Conservation (phyloP, 2,329 filamentous ascomycete genomes). For the Aspergillus amoenus region DNA sequence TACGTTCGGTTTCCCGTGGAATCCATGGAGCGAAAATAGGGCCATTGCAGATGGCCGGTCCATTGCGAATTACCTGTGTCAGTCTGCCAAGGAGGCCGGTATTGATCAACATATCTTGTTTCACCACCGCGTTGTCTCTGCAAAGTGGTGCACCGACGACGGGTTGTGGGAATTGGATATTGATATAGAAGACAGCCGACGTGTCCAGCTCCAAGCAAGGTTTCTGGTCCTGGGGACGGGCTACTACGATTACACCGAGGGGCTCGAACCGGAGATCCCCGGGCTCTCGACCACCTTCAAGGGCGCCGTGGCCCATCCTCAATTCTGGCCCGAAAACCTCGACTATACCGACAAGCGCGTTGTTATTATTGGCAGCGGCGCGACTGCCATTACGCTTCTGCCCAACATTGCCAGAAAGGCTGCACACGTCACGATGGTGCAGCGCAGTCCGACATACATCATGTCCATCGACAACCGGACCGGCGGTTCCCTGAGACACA, state of each 20-base stretch:
- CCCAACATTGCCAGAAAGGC: slow-evolving; percentile 68
- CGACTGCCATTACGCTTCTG: slow-evolving; percentile 75
- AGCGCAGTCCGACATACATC: slow-evolving; percentile 74
- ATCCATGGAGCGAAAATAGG: slow-evolving; percentile 60
- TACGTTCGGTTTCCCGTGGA: slow-evolving; percentile 69
- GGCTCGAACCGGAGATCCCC: slow-evolving; percentile 59
- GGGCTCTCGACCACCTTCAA: slow-evolving; percentile 63
- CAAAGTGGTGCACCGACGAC: slow-evolving; percentile 56
- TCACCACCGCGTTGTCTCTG: slow-evolving; percentile 48
- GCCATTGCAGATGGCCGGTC: slow-evolving; percentile 53
- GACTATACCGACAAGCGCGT: slow-evolving; percentile 67
- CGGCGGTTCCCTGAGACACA: too few relatives aligned
- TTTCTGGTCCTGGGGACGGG: slow-evolving; percentile 64
- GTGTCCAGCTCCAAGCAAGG: slow-evolving; percentile 29
- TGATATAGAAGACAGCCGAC: slow-evolving; percentile 29
- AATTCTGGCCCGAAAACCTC: slow-evolving; percentile 72
- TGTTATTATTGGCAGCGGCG: slow-evolving; percentile 73
- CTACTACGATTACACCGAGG: slow-evolving; percentile 69
- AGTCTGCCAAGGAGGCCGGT: slow-evolving; percentile 51
- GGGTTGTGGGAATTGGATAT: slow-evolving; percentile 56
- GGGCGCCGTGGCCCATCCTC: slow-evolving; percentile 65
- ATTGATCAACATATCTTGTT: slow-evolving; percentile 60
- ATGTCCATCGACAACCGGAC: slow-evolving; percentile 42
- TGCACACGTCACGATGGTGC: slow-evolving; percentile 71
- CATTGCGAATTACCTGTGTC: slow-evolving; percentile 56